Base-by-base conservation (phyloP, 2,329 filamentous ascomycete genomes). In the Metarhizium sp. region DNA sequence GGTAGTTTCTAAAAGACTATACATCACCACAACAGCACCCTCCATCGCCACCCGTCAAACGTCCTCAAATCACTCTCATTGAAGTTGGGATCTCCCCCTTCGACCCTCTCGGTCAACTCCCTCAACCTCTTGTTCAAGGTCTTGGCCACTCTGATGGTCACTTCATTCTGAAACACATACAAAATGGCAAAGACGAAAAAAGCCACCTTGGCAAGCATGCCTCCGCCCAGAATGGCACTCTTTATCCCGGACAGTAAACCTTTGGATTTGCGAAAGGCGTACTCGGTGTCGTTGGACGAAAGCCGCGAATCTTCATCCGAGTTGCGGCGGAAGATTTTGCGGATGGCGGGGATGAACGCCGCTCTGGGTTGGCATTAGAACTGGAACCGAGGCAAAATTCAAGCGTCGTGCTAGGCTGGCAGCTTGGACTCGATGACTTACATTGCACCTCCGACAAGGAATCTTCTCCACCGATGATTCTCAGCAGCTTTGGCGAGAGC, bases 161-260 rank as follows among this genome's bases (percentile, higher is more conserved):
- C 79, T 64, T 84, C 80, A 63, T 80, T 81, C 61, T 77, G 75
- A 59, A 84, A 84, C 13, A 83, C 74, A 63, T 80, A 82, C 43
- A 83, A 67, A 20, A 81, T 76, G 2, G 78, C 76, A 59, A 82
- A 77, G 2, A 83, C 78, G 36, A 83, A 75, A 59, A 80, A 75
- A 8, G 76, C 76, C 10, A 82, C 58, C 40, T 74, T 75, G 1
- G 79, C 78, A 30, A 81, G 64, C 2, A 72, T 64, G 14, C 75
- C 74, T 14, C 70, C 71, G 4, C 77, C 73, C 10, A 73, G 67
- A 1, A 78, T 64, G 6, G 73, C 71, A 49, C 70, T 66, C 54
- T 76, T 70, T 62, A 83, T 79, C 52, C 79, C 74, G 3, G 72
- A 61, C 32, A 82, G 67, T 4, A 83, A 72, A 2, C 72, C 70